phyloP scores from a whole-genome alignment of 2,329 filamentous ascomycete genomes.

The Waltergamsia citrina region DNA sequence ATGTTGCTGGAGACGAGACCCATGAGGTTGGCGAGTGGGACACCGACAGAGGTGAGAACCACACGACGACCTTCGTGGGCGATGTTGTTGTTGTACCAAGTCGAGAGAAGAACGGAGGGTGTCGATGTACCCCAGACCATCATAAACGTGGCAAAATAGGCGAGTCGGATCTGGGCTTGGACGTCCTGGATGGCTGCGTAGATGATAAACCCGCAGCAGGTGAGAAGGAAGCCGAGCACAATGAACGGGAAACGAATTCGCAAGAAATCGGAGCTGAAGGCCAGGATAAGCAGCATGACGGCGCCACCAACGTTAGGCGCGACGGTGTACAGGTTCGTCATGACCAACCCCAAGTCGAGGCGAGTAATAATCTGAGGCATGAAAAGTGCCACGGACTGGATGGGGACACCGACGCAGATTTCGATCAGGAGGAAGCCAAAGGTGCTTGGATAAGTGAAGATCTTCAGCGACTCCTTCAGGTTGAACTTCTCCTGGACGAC shows the following conservation, averaged over 20 bases:
- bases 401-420: conserved; percentile 48
- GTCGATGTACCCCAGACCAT: conserved; percentile 75
- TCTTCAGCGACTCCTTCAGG: conserved; percentile 37
- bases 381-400: conserved; percentile 45
- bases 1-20: conserved; percentile 61
- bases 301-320: conserved; percentile 71
- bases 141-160: conserved; percentile 72
- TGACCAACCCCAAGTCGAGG: conserved; percentile 37
- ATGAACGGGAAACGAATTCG: conserved; percentile 68
- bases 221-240: conserved; percentile 62
- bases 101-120: conserved; percentile 59
- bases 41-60: conserved; percentile 60
- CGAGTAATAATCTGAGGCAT: conserved; percentile 44
- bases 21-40: conserved; percentile 50
- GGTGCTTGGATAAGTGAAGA: conserved; percentile 40
- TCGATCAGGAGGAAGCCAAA: conserved; percentile 43
- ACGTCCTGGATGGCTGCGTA: conserved; percentile 63
- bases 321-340: conserved; percentile 73
- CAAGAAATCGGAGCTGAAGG: conserved; percentile 58
- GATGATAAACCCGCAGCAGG: conserved; percentile 70
- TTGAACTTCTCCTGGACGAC: conserved; percentile 43
- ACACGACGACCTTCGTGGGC: conserved; percentile 65
- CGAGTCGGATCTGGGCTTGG: conserved; percentile 48
- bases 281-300: conserved; percentile 61
- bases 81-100: conserved; percentile 72